phyloP scores from a whole-genome alignment of 306 rosid species.

The Cyclanthera cordifolia region DNA sequence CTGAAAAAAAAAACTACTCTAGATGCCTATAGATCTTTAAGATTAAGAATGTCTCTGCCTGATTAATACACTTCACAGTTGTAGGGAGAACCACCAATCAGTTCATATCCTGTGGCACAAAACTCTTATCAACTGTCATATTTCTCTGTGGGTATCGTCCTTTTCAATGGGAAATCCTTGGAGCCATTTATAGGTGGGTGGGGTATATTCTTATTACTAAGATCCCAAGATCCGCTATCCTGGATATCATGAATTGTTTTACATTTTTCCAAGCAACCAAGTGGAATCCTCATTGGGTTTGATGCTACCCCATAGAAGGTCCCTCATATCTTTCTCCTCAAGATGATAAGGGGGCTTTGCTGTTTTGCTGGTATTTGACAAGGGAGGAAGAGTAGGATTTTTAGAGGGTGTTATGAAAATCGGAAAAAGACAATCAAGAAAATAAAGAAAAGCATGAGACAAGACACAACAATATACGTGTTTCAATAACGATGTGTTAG shows the following conservation, averaged over 20 bases:
- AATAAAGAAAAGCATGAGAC: too few species aligned
- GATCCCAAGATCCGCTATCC: background rate
- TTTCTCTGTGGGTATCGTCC: background rate
- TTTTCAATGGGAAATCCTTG: background rate
- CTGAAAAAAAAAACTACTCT: background rate
- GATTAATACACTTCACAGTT: background rate
- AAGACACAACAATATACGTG: too few species aligned
- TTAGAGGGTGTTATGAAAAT: too few species aligned
- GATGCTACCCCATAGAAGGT: background rate
- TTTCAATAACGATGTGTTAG: too few species aligned
- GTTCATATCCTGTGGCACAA: background rate
- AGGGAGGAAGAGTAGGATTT: background rate
- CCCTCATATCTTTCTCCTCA: background rate
- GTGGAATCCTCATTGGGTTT: background rate
- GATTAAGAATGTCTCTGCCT: background rate
- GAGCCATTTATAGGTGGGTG: background rate
- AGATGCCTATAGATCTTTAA: background rate
- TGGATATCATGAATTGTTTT: background rate
- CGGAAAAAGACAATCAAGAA: too few species aligned
- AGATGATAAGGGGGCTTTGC: background rate
- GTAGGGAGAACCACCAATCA: background rate
- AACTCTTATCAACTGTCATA: background rate
- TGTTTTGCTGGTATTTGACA: background rate
- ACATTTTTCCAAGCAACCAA: background rate
- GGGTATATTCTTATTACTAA: background rate